Evolutionary conservation across 2,329 filamentous ascomycete species (phyloP).

Genomic region (Ophiocordyceps unilateralis): DNA sequence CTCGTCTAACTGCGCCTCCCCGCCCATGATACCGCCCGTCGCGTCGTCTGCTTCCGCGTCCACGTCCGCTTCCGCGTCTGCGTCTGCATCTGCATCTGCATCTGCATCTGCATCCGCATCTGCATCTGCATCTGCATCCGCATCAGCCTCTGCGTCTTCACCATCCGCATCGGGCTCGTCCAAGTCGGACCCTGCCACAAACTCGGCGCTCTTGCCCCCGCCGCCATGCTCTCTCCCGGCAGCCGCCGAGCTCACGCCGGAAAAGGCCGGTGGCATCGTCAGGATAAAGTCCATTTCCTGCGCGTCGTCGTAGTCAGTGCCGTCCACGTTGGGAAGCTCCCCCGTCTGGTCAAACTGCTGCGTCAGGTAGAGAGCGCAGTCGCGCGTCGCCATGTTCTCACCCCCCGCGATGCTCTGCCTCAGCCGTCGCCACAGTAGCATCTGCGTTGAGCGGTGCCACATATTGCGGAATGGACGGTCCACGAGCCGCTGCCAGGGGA

Average conservation of each 20-base stretch:
- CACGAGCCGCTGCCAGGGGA: slow-evolving; percentile 30
- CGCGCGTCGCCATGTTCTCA: slow-evolving; percentile 13
- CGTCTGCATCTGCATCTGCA: slow-evolving; percentile 3
- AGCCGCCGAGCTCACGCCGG: neutral
- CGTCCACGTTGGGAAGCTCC: slow-evolving; percentile 15
- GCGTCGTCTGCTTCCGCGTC: neutral
- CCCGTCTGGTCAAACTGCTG: slow-evolving; percentile 16
- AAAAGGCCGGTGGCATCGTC: slow-evolving; percentile 4
- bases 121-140: slow-evolving; percentile 2
- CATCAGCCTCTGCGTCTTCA: slow-evolving; percentile 3
- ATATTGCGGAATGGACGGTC: slow-evolving; percentile 21
- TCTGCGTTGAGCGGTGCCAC: slow-evolving; percentile 19
- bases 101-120: slow-evolving; percentile 1
- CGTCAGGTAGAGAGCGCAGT: slow-evolving; percentile 18
- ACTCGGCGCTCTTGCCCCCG: slow-evolving; percentile 10
- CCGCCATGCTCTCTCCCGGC: neutral
- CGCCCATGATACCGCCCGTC: neutral
- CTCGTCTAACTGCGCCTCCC: neutral
- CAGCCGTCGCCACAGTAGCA: slow-evolving; percentile 22
- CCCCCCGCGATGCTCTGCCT: slow-evolving; percentile 15
- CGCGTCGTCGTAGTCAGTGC: slow-evolving; percentile 12
- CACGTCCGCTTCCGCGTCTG: neutral
- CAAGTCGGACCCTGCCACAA: slow-evolving; percentile 12
- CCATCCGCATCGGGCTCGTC: slow-evolving; percentile 7
- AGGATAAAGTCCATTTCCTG: slow-evolving; percentile 16